These are phyloP conservation scores for Backusella sp. DNA, from an alignment of 192 early-diverging fungal species.

Conservation along the genomic window DNA sequence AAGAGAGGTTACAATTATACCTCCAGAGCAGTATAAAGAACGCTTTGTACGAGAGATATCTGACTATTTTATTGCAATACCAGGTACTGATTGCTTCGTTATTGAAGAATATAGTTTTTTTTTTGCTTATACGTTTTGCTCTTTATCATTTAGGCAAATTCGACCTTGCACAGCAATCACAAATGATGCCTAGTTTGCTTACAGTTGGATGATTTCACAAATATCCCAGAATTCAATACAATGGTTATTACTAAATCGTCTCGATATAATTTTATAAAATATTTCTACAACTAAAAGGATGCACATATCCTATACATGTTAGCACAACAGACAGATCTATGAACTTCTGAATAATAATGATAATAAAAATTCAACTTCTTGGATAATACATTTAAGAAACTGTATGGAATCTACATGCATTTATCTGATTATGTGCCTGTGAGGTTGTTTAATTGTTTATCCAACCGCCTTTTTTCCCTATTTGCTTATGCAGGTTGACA, in stretches of 20 bases:
- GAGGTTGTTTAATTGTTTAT: neutral
- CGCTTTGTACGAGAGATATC: constrained; percentile 91
- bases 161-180: neutral
- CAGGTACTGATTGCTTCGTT: constrained; percentile 49
- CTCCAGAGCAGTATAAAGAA: constrained; percentile 90
- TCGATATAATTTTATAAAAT: neutral
- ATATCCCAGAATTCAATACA: neutral
- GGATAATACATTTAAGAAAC: neutral
- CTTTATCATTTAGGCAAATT: constrained; percentile 7
- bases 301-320: no score
- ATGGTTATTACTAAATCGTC: neutral
- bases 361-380: neutral
- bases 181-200: constrained; percentile 5
- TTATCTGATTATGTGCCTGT: neutral
- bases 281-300: neutral
- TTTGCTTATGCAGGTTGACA: neutral
- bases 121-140: neutral
- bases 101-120: no score
- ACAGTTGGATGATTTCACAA: neutral
- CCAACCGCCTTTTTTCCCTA: neutral
- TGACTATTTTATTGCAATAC: constrained; percentile 82
- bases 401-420: neutral
- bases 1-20: constrained; percentile 89
- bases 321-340: neutral
- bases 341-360: neutral